Evolutionary conservation across 2,329 filamentous ascomycete genomes (phyloP).

Genomic region (Colletotrichum spinosum): DNA sequence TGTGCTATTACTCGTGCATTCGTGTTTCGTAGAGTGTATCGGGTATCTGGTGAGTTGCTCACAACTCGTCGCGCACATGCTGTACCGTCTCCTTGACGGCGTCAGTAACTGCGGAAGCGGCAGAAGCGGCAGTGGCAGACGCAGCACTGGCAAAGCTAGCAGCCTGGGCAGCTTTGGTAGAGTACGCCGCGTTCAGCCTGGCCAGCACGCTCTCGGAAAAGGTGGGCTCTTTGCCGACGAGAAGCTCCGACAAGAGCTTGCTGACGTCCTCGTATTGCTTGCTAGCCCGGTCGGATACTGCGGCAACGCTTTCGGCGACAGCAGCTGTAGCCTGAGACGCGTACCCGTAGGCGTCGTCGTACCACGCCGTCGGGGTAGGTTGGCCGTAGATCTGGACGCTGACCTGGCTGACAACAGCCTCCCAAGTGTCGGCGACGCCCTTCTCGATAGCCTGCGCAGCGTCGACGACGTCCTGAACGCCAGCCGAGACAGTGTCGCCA

Average conservation of each 20-base stretch:
- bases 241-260: slow-evolving; percentile 79
- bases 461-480: slow-evolving; percentile 52
- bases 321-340: slow-evolving; percentile 69
- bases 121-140: slow-evolving; percentile 39
- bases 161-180: slow-evolving; percentile 70
- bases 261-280: slow-evolving; percentile 78
- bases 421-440: slow-evolving; percentile 54
- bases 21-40: slow-evolving; percentile 18
- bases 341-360: slow-evolving; percentile 66
- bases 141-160: slow-evolving; percentile 55
- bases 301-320: slow-evolving; percentile 55
- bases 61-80: slow-evolving; percentile 56
- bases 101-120: slow-evolving; percentile 48
- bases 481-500: slow-evolving; percentile 48
- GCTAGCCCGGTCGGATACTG: slow-evolving; percentile 70
- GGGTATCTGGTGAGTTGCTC: slow-evolving; percentile 30
- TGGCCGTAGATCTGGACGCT: slow-evolving; percentile 78
- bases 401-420: slow-evolving; percentile 66
- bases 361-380: slow-evolving; percentile 69
- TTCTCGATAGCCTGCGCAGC: slow-evolving; percentile 54
- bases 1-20: slow-evolving; percentile 36
- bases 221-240: slow-evolving; percentile 81
- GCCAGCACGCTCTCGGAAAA: slow-evolving; percentile 85
- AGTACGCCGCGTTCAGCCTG: slow-evolving; percentile 78
- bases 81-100: slow-evolving; percentile 54